A percentile compares a stretch with the other conserved stretches of the same genome.
These are phyloP conservation scores for Bretschneidera sinensis DNA, from an alignment of 345 rosid species.

Conservation along the genomic window DNA sequence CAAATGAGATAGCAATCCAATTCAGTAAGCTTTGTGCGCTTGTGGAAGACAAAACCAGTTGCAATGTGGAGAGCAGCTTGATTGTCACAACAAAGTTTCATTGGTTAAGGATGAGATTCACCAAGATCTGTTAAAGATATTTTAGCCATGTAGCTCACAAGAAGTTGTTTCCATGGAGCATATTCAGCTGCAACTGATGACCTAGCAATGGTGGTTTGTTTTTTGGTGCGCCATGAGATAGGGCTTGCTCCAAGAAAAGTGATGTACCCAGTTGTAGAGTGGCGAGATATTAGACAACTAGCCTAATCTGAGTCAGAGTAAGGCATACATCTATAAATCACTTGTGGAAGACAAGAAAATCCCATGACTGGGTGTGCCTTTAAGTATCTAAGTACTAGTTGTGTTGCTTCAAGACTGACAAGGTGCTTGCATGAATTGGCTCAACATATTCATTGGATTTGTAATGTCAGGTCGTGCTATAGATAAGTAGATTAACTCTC, in stretches of 20 bases:
- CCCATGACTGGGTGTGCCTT: not conserved
- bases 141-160: not conserved
- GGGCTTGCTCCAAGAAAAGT: not conserved
- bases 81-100: not conserved
- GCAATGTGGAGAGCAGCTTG: slow-evolving; percentile 5
- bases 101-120: too few relatives aligned
- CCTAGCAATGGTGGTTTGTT: not conserved
- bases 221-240: slow-evolving; percentile 7
- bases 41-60: not conserved
- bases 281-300: not conserved
- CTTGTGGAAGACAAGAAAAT: not conserved
- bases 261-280: slow-evolving; percentile 1
- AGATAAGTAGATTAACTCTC: too few relatives aligned
- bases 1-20: not conserved
- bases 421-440: too few relatives aligned
- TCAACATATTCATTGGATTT: too few relatives aligned
- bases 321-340: not conserved
- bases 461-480: too few relatives aligned
- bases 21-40: slow-evolving; percentile 3
- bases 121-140: not conserved
- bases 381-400: too few relatives aligned
- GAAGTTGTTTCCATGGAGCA: not conserved
- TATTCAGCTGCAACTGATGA: slow-evolving; percentile 7
- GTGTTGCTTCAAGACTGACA: too few relatives aligned
- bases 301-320: slow-evolving; percentile 10